phyloP scores from a whole-genome alignment of 805 yeast species.

The Nakazawaea siamensis region DNA sequence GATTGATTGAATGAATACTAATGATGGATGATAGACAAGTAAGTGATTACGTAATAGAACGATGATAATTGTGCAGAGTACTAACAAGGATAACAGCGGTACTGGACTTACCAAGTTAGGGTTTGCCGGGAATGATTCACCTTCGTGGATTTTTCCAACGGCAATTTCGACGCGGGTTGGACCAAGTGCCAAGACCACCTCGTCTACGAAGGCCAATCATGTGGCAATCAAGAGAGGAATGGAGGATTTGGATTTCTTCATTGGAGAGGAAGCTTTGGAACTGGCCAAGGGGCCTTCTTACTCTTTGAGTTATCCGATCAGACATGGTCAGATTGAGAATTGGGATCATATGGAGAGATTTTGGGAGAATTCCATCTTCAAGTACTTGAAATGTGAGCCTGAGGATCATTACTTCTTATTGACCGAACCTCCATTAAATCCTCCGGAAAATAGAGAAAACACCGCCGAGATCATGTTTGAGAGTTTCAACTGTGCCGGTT shows the following conservation, averaged over 20 bases:
- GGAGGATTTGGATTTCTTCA: constrained; percentile 88
- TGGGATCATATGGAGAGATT: constrained; percentile 99
- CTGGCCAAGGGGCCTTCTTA: constrained; percentile 91
- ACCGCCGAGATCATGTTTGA: constrained; percentile 99
- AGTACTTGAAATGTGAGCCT: constrained; percentile 95
- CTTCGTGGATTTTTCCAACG: constrained; percentile 95
- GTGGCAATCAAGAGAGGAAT: constrained; percentile 74
- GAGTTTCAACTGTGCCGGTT: constrained; percentile 96
- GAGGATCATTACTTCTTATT: constrained; percentile 94
- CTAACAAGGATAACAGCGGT: constrained; percentile 51
- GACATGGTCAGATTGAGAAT: constrained; percentile 96
- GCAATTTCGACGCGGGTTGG: constrained; percentile 75
- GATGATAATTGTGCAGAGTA: too few species aligned
- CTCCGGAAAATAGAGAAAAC: constrained; percentile 99
- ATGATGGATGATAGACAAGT: neutral
- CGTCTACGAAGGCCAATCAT: constrained; percentile 23
- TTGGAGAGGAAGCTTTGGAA: constrained; percentile 89
- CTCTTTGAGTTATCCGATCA: constrained; percentile 83
- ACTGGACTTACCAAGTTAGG: constrained; percentile 97
- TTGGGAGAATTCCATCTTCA: constrained; percentile 96
- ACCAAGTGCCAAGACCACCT: constrained; percentile 27
- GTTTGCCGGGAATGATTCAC: constrained; percentile 97
- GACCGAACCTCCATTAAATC: constrained; percentile 97
- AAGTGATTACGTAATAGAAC: too few species aligned
- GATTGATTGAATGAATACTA: neutral